Conservation (phyloP, 331 rosid species). For the Quercus phellos region DNA sequence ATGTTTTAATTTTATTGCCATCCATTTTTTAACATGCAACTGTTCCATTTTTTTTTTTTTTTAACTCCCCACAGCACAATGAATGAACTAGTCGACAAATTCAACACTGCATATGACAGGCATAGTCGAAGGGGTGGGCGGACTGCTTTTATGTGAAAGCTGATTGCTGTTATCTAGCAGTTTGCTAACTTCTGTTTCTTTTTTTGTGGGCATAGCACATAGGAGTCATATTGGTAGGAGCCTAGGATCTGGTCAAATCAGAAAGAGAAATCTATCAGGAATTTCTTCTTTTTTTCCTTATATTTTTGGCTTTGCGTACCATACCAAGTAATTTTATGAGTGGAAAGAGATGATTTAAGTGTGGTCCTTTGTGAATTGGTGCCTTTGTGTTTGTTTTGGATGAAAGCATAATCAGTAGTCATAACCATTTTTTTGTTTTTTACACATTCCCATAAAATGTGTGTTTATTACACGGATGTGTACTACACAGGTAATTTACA, state of each 20-base stretch:
- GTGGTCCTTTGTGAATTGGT: not conserved
- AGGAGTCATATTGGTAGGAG: conserved; percentile 1
- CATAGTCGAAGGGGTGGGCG: conserved; percentile 91
- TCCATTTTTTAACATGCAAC: not conserved
- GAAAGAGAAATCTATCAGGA: not conserved
- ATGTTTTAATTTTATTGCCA: not conserved
- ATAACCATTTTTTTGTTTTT: not conserved
- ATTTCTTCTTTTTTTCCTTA: not conserved
- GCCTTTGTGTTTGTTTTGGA: not conserved
- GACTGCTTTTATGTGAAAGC: conserved; percentile 66
- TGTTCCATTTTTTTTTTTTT: not conserved
- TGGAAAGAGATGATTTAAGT: not conserved
- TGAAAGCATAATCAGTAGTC: not conserved
- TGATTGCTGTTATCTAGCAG: not conserved
- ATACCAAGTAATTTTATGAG: not conserved
- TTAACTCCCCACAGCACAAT: conserved; percentile 40
- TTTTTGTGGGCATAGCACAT: conserved; percentile 9
- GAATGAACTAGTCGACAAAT: conserved; percentile 91
- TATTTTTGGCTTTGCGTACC: not conserved
- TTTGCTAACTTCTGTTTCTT: conserved; percentile 3
- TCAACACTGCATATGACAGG: conserved; percentile 85
- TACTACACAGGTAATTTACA: too few relatives aligned
- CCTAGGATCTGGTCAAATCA: not conserved
- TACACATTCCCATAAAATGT: not conserved
- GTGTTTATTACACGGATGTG: too few relatives aligned